Percentiles rank a stretch among this genome's conserved stretches.
Evolutionary conservation across 2,329 filamentous ascomycete species (phyloP).

Genomic region (Colletotrichum lupini): DNA sequence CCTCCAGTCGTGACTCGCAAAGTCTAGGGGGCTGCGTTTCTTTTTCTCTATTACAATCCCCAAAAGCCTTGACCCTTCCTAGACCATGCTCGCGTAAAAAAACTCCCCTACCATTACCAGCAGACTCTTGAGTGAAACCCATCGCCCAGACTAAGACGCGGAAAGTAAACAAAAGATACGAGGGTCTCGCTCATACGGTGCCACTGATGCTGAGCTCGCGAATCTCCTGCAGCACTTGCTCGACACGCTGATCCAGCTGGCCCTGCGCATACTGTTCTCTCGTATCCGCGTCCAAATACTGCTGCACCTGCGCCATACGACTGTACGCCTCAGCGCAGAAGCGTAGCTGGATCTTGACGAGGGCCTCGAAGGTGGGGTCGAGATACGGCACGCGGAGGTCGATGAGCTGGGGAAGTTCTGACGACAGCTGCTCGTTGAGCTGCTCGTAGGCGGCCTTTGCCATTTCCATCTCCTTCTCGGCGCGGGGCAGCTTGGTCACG

Average conservation of each 20-base stretch:
- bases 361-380: constrained; percentile 95
- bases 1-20: constrained; percentile 13
- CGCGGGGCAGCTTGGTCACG: constrained; percentile 92
- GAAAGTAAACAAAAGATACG: not conserved
- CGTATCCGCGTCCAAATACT: constrained; percentile 95
- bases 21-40: constrained; percentile 8
- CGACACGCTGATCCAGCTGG: constrained; percentile 89
- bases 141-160: not conserved
- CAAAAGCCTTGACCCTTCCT: not conserved
- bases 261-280: constrained; percentile 96
- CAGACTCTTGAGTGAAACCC: not conserved
- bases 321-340: constrained; percentile 99
- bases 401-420: constrained; percentile 93
- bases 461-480: constrained; percentile 96
- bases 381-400: constrained; percentile 97
- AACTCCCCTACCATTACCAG: constrained; percentile 12
- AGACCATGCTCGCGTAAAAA: not conserved
- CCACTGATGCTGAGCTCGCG: constrained; percentile 92
- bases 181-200: constrained; percentile 60
- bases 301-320: constrained; percentile 98
- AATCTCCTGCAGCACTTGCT: constrained; percentile 97
- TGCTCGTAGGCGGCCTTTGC: constrained; percentile 94
- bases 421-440: constrained; percentile 94
- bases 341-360: constrained; percentile 97
- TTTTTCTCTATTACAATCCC: constrained; percentile 18